Conservation (phyloP, 495 filamentous ascomycete genomes). For the Xylaria castorea region DNA sequence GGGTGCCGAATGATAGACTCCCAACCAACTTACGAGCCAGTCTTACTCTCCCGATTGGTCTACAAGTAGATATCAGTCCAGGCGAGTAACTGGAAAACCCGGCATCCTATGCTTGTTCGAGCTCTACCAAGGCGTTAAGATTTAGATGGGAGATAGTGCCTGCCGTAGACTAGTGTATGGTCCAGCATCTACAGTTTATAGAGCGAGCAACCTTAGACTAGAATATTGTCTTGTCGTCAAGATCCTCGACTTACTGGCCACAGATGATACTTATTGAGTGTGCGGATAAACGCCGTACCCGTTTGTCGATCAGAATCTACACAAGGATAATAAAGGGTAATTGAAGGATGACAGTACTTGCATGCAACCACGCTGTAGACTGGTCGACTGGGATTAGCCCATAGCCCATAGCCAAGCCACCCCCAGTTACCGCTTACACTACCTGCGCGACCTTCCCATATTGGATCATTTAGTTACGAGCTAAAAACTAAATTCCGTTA, state of each 20-base stretch:
- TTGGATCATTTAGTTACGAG: not conserved
- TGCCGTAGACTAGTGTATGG: not conserved
- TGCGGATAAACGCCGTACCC: not conserved
- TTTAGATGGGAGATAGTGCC: not conserved
- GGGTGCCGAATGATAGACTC: conserved; percentile 25
- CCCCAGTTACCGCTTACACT: conserved; percentile 9
- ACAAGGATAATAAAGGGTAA: not conserved
- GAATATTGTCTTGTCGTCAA: not conserved
- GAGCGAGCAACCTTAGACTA: not conserved
- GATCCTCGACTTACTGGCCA: not conserved
- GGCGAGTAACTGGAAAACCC: not conserved
- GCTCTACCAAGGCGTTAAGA: not conserved
- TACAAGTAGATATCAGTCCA: not conserved
- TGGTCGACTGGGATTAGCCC: conserved; percentile 17
- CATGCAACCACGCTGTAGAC: not conserved
- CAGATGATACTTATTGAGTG: not conserved
- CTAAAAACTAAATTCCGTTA: not conserved
- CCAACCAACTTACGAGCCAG: not conserved
- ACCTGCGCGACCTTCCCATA: conserved; percentile 10
- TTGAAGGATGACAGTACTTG: not conserved
- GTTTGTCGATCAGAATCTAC: conserved; percentile 5
- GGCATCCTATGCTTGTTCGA: not conserved
- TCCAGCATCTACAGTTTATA: not conserved
- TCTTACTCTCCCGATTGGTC: not conserved
- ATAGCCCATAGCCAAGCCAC: conserved; percentile 22